phyloP scores from a whole-genome alignment of 305 asterid species.

The Fraxinus floribunda region DNA sequence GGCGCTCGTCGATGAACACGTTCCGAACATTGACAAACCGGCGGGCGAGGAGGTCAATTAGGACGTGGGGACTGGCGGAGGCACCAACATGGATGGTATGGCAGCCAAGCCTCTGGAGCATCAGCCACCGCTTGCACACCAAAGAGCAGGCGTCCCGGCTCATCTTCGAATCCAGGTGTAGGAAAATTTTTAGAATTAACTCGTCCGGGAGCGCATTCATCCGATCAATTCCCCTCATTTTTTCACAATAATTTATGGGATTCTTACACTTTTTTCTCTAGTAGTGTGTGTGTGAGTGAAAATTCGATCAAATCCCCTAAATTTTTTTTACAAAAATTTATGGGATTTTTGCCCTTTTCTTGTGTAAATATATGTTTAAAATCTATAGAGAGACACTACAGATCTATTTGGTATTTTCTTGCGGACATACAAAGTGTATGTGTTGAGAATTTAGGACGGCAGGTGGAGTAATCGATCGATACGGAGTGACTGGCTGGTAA shows the following conservation, averaged over 20 bases:
- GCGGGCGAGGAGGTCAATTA: conserved; percentile 48
- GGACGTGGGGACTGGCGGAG: conserved; percentile 54
- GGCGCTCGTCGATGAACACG: conserved; percentile 63
- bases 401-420: neutral
- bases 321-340: neutral
- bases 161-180: conserved; percentile 50
- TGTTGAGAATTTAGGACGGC: neutral
- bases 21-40: conserved; percentile 48
- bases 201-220: conserved; percentile 73
- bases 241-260: neutral
- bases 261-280: neutral
- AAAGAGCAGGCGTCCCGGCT: conserved; percentile 68
- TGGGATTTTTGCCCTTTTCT: neutral
- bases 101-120: conserved; percentile 79
- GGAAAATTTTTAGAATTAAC: conserved; percentile 60
- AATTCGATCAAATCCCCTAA: neutral
- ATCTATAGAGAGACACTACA: neutral
- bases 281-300: neutral
- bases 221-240: conserved; percentile 58
- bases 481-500: neutral
- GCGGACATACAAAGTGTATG: neutral
- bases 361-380: neutral
- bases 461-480: neutral
- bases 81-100: conserved; percentile 71
- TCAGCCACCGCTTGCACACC: conserved; percentile 87